Evolutionary conservation across 345 rosid genomes (phyloP).

Genomic region (Clausena lansium): DNA sequence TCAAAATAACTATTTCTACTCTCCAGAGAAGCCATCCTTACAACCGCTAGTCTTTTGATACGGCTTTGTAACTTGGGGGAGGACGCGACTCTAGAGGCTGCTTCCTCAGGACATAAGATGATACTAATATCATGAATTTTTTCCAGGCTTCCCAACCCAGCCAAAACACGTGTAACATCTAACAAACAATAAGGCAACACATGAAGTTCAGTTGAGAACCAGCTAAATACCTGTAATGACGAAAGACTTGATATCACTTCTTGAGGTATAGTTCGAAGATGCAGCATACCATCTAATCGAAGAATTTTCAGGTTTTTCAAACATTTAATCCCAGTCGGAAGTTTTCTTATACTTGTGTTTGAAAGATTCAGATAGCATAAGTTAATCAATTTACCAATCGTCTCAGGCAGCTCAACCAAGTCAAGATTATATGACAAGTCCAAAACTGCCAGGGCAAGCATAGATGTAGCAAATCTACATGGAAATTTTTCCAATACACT

Average conservation of each 20-base stretch:
- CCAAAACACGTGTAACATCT: neutral
- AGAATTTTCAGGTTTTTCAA: neutral
- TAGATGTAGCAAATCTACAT: neutral
- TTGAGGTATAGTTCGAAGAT: neutral
- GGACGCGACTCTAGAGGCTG: fast-evolving
- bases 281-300: neutral
- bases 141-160: neutral
- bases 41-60: neutral
- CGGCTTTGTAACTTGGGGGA: neutral
- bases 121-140: neutral
- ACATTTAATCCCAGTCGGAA: neutral
- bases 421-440: neutral
- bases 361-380: slow-evolving; percentile 24
- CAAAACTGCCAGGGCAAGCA: neutral
- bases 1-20: too few species aligned
- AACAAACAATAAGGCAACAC: neutral
- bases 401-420: neutral
- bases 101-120: neutral
- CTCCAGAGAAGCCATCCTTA: neutral
- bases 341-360: neutral
- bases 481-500: neutral
- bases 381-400: neutral
- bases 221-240: slow-evolving; percentile 13
- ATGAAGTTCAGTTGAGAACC: neutral
- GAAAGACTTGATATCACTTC: slow-evolving; percentile 20